These are phyloP conservation scores for Erythrophleum ivorense DNA, from an alignment of 331 rosid genomes.

Conservation along the genomic window DNA sequence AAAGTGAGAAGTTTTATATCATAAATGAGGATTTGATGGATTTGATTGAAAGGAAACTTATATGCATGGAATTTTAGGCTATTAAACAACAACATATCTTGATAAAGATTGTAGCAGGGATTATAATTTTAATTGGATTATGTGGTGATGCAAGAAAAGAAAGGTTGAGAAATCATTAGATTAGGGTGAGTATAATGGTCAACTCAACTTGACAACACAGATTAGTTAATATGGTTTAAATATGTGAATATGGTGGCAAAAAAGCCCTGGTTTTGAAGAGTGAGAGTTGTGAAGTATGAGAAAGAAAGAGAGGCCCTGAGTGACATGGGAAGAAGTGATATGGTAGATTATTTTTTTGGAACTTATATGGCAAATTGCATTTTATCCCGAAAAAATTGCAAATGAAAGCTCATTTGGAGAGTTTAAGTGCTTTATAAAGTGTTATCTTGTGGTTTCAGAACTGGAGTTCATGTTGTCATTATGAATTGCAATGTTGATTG, in stretches of 20 bases:
- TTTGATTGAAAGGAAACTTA: neutral
- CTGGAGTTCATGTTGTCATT: neutral
- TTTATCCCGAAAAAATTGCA: neutral
- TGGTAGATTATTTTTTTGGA: neutral
- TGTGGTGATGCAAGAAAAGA: neutral
- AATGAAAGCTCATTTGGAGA: neutral
- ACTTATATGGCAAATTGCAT: neutral
- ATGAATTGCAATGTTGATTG: conserved; percentile 26
- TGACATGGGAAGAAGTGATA: neutral
- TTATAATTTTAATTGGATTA: neutral
- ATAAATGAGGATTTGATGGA: neutral
- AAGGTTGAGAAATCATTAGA: neutral
- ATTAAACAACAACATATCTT: neutral
- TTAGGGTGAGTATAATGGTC: neutral
- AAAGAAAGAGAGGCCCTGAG: neutral
- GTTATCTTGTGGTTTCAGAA: conserved; percentile 14
- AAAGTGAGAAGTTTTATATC: neutral
- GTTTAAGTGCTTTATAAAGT: neutral
- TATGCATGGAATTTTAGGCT: neutral
- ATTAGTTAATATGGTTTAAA: neutral
- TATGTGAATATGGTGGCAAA: neutral
- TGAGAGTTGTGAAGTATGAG: neutral
- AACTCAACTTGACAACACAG: neutral
- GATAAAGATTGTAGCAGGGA: neutral
- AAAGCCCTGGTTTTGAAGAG: neutral